These are phyloP conservation scores for Theobroma cacao DNA, from an alignment of 345 rosid genomes.

Conservation along the genomic window DNA sequence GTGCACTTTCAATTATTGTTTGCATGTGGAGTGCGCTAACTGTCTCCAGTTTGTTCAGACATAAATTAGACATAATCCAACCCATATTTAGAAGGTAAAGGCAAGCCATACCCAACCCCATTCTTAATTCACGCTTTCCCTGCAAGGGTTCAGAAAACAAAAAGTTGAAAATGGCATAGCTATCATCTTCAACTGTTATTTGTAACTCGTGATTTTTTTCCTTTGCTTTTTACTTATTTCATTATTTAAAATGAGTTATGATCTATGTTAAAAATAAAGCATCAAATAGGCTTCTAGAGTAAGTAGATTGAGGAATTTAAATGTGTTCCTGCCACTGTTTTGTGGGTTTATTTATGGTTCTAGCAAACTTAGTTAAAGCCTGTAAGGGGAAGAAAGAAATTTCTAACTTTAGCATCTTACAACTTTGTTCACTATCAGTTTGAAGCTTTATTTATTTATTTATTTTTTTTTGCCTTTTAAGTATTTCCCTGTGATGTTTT, in stretches of 20 bases:
- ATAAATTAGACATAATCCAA: background rate
- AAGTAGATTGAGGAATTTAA: background rate
- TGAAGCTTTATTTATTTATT: too few species aligned
- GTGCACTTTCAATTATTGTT: background rate
- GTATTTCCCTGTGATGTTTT: background rate
- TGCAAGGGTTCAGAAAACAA: background rate
- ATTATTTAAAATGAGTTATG: background rate
- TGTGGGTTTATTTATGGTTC: conserved; percentile 1
- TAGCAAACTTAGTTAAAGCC: background rate
- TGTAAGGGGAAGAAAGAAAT: background rate
- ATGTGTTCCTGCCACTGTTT: background rate
- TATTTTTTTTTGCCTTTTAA: background rate
- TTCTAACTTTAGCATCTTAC: background rate
- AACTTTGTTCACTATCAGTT: background rate
- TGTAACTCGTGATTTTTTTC: background rate
- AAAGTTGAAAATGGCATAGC: background rate
- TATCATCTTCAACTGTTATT: background rate
- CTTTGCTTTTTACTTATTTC: background rate
- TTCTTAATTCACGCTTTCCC: background rate
- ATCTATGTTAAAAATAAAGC: background rate
- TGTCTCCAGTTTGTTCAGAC: too few species aligned
- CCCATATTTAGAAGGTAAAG: background rate
- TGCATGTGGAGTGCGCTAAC: background rate
- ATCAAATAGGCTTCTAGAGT: background rate
- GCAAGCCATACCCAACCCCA: background rate